A percentile compares a stretch with the other conserved stretches of the same genome.
Conservation (phyloP, 306 rosid species). For the Vigna unguiculata region DNA sequence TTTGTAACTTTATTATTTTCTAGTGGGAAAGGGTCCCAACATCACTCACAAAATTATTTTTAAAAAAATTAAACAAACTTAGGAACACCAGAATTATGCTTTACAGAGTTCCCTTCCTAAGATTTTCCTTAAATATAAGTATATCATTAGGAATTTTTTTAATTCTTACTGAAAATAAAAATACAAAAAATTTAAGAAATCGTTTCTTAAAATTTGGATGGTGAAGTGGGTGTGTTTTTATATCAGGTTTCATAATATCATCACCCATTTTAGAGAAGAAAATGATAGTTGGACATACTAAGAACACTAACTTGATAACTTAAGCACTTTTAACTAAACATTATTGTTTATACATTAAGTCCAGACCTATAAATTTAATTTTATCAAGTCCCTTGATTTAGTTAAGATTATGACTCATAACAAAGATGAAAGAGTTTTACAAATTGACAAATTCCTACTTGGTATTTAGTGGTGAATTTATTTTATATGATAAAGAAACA, state of each 20-base stretch:
- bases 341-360: too few relatives aligned
- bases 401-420: neutral
- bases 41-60: neutral
- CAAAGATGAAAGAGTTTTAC: neutral
- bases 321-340: too few relatives aligned
- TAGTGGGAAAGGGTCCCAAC: constrained; percentile 6
- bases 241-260: too few relatives aligned
- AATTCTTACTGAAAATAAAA: neutral
- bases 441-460: constrained; percentile 15
- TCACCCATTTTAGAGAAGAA: too few relatives aligned
- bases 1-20: neutral
- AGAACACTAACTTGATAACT: too few relatives aligned
- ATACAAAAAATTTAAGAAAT: neutral
- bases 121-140: neutral
- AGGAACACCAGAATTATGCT: too few relatives aligned
- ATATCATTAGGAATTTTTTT: neutral
- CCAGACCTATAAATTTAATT: too few relatives aligned
- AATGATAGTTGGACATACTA: too few relatives aligned
- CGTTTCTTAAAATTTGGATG: too few relatives aligned
- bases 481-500: too few relatives aligned
- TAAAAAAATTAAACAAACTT: neutral
- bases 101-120: neutral
- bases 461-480: neutral
- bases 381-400: neutral
- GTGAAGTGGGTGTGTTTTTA: too few relatives aligned